Conservation (phyloP, 345 rosid genomes). For the Viola odorata region DNA sequence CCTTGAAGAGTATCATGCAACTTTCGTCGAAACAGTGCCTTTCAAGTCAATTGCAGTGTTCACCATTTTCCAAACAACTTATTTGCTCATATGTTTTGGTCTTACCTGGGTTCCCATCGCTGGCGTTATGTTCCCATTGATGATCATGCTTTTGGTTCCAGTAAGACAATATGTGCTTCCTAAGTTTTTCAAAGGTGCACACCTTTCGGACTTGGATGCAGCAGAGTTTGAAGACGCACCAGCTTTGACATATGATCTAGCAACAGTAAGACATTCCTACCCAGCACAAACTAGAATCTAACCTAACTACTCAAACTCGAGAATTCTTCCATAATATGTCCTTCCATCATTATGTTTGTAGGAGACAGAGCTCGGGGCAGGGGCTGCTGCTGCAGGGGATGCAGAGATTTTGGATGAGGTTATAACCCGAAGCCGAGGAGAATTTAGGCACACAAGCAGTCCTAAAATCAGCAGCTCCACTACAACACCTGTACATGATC, state of each 20-base stretch:
- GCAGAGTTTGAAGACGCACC: conserved; percentile 31
- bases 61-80: conserved; percentile 22
- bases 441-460: conserved; percentile 26
- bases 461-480: conserved; percentile 33
- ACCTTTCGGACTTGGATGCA: conserved; percentile 31
- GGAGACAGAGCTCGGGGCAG: conserved; percentile 25
- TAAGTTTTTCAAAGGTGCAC: conserved; percentile 25
- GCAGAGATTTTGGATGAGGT: conserved; percentile 29
- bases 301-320: not conserved
- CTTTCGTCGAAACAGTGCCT: conserved; percentile 29
- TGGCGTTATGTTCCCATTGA: conserved; percentile 29
- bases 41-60: conserved; percentile 24
- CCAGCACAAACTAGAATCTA: not conserved
- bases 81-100: conserved; percentile 26
- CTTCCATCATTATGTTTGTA: not conserved
- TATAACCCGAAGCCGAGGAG: conserved; percentile 30
- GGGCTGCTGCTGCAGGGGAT: conserved; percentile 17
- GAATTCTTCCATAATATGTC: not conserved
- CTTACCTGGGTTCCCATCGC: conserved; percentile 31
- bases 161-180: conserved; percentile 30
- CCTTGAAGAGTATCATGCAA: conserved; percentile 29
- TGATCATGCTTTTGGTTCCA: conserved; percentile 33
- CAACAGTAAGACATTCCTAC: conserved; percentile 16
- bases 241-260: conserved; percentile 24
- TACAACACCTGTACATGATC: conserved; percentile 48